Evolutionary conservation across 1,139 yeast species (phyloP), one percentile per base, ranked within the genome.

Genomic region (Suhomyces ambrosiae): DNA sequence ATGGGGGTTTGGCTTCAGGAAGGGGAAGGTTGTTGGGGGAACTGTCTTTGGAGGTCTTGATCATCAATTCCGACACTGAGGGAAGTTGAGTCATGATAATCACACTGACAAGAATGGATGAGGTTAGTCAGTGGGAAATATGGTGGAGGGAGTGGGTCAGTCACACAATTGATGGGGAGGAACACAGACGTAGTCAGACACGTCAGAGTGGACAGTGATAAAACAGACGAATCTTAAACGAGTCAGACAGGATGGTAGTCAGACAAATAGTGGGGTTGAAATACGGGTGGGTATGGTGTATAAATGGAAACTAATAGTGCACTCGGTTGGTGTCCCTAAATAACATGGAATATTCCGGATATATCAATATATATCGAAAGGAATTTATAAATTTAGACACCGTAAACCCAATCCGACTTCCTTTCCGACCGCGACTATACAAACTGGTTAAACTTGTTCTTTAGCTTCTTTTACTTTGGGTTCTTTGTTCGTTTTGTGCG

Each of bases 31-130:
- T 27, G 32, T 13, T 27, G 38, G 44, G 6, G 44, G 46, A 16
- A 27, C 30, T 25, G 33, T 42, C 31, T 41, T 40, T 35, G 32
- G 35, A 27, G 22, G 60, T 44, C 13, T 51, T 44, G 23, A 57
- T 53, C 54, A 64, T 56, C 38, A 64, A 52, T 47, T 64, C 70
- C 26, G 65, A 57, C 15, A 64, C 68, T 6, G 69, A 62, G 23
- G 70, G 70, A 38, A 64, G 60, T 45, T 61, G 67, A 5, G 67
- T 56, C 69, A 63, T 63, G 34, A 40, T 45, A 23, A 33, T n/a
- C n/a, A n/a, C n/a, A n/a, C n/a, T n/a, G n/a, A n/a, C n/a, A n/a
- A n/a, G n/a, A n/a, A n/a, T n/a, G n/a, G n/a, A n/a, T n/a, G n/a
- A n/a, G n/a, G n/a, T n/a, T n/a, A n/a, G n/a, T n/a, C n/a, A n/a